Evolutionary conservation across 1,139 yeast genomes (phyloP).

Genomic region (Waltiozyma solani): DNA sequence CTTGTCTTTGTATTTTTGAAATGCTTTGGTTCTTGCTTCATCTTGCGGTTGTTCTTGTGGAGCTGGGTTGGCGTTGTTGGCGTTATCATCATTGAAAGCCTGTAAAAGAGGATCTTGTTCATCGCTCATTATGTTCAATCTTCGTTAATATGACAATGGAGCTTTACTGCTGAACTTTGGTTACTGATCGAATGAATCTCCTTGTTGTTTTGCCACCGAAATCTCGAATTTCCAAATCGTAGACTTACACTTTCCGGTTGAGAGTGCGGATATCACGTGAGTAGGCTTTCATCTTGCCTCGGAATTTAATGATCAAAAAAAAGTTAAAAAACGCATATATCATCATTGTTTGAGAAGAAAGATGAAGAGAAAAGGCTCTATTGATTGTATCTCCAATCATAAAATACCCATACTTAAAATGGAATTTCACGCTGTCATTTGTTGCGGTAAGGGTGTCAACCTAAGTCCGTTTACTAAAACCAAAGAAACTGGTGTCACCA

Average conservation of each 20-base stretch:
- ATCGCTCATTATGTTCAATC: slow-evolving; percentile 36
- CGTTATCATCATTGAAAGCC: slow-evolving; percentile 41
- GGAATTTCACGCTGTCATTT: slow-evolving; percentile 88
- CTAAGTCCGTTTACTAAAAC: slow-evolving; percentile 63
- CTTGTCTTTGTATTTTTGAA: slow-evolving; percentile 74
- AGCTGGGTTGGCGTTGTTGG: slow-evolving; percentile 5
- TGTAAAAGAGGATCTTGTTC: slow-evolving; percentile 68
- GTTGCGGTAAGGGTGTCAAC: slow-evolving; percentile 77
- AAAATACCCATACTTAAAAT: slow-evolving; percentile 30
- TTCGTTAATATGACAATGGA: background rate
- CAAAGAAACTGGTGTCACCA: slow-evolving; percentile 50
- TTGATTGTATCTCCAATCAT: no score
- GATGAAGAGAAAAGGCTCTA: no score
- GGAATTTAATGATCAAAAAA: no score
- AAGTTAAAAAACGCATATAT: no score
- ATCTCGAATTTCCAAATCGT: background rate
- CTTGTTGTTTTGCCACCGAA: background rate
- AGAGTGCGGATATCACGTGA: no score
- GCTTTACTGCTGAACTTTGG: background rate
- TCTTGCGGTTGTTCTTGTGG: slow-evolving; percentile 35
- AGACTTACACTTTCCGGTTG: no score
- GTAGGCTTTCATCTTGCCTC: no score
- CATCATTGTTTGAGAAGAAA: no score
- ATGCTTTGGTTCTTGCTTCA: slow-evolving; percentile 73
- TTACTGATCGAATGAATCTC: no score